Evolutionary conservation across 345 rosid species (phyloP).

Genomic region (Turnera subulata): DNA sequence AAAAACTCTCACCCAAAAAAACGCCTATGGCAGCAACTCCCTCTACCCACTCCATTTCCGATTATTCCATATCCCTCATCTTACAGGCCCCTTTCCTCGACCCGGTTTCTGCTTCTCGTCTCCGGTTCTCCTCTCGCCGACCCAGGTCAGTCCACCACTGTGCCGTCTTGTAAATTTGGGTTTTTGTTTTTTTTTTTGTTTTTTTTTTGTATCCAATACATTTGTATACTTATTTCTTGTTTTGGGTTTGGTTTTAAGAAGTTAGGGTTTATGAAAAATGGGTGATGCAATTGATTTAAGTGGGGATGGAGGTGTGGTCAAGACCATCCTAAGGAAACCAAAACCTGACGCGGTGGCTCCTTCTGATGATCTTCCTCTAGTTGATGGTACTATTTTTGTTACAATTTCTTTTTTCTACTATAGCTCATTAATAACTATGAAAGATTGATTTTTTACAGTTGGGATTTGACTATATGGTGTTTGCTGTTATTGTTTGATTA

Average conservation of each 20-base stretch:
- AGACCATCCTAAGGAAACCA: conserved; percentile 55
- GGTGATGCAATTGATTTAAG: conserved; percentile 59
- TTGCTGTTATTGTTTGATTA: conserved; percentile 24
- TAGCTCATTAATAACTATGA: not conserved
- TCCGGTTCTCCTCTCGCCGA: not conserved
- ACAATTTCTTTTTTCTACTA: not conserved
- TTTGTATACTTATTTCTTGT: too few species aligned
- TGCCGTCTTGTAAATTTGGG: not conserved
- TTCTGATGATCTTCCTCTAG: conserved; percentile 74
- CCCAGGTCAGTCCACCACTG: not conserved
- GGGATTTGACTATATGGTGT: not conserved
- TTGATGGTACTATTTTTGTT: conserved; percentile 50
- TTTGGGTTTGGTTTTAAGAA: not conserved
- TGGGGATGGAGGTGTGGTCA: conserved; percentile 81
- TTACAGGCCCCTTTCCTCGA: conserved; percentile 2
- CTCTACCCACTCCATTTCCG: too few species aligned
- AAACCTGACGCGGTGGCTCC: conserved; percentile 62
- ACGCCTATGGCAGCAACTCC: too few species aligned
- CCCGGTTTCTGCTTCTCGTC: conserved; percentile 2
- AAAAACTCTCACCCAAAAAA: too few species aligned
- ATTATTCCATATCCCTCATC: too few species aligned
- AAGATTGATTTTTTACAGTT: not conserved
- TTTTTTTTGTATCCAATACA: too few species aligned
- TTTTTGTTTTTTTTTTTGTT: too few species aligned
- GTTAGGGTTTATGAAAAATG: conserved; percentile 36